phyloP scores from a whole-genome alignment of 495 filamentous ascomycete genomes.

The Penicillium angulare region DNA sequence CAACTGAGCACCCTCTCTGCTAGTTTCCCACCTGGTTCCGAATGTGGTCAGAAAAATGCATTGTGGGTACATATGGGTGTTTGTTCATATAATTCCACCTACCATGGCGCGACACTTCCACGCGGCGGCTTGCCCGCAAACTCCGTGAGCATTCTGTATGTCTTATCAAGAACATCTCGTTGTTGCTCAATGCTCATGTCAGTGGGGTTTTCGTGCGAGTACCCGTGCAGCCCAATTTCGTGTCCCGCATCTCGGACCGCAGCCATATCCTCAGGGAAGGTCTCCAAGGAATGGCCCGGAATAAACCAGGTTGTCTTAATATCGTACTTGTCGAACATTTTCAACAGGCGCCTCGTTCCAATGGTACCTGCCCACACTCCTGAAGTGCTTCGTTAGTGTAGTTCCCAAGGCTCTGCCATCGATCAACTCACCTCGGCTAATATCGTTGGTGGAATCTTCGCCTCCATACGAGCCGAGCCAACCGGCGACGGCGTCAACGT shows the following conservation, averaged over 20 bases:
- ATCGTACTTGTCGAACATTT: constrained; percentile 72
- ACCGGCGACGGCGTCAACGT: constrained; percentile 69
- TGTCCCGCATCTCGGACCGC: constrained; percentile 72
- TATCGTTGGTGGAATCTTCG: constrained; percentile 65
- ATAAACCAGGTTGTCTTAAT: constrained; percentile 86
- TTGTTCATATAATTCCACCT: background rate
- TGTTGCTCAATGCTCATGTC: constrained; percentile 78
- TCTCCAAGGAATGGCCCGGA: constrained; percentile 74
- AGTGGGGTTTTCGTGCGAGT: constrained; percentile 73
- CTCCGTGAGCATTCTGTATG: constrained; percentile 66
- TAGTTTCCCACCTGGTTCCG: constrained; percentile 66
- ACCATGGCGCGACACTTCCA: constrained; percentile 61
- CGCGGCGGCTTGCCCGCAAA: constrained; percentile 74
- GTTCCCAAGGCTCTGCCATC: background rate
- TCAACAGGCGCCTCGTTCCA: constrained; percentile 66
- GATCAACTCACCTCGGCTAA: constrained; percentile 49
- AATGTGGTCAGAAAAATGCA: too few species aligned
- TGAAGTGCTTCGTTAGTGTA: constrained; percentile 10
- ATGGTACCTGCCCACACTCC: constrained; percentile 71
- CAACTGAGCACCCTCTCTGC: constrained; percentile 61
- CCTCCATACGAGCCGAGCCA: constrained; percentile 72
- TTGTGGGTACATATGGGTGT: too few species aligned
- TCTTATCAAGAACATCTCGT: constrained; percentile 73
- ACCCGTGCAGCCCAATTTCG: constrained; percentile 74
- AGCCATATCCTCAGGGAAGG: constrained; percentile 72